phyloP scores from a whole-genome alignment of 2,329 filamentous ascomycete species.

The Diaporthe nobilis region DNA sequence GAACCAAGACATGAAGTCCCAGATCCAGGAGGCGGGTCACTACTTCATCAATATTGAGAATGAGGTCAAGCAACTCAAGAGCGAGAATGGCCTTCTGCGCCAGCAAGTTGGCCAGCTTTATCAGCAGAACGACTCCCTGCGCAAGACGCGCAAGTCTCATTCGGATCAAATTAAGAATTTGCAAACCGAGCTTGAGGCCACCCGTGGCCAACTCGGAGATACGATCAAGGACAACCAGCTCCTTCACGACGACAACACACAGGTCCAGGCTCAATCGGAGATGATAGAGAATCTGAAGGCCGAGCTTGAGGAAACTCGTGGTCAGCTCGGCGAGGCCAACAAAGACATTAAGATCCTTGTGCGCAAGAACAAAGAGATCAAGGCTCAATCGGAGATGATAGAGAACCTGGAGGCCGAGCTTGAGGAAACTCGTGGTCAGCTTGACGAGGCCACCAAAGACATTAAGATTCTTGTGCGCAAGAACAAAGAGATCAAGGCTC shows the following conservation, averaged over 20 bases:
- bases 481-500: slow-evolving; percentile 29
- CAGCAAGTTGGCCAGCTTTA: slow-evolving; percentile 50
- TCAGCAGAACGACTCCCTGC: slow-evolving; percentile 48
- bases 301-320: slow-evolving; percentile 36
- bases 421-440: slow-evolving; percentile 44
- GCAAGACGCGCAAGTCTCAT: slow-evolving; percentile 43
- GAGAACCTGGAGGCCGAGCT: too few relatives aligned
- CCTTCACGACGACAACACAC: slow-evolving; percentile 42
- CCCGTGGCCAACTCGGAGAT: slow-evolving; percentile 48
- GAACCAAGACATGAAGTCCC: slow-evolving; percentile 57
- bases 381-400: too few relatives aligned
- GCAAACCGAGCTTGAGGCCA: slow-evolving; percentile 43
- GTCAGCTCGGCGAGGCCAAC: slow-evolving; percentile 48
- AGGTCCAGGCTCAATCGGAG: too few relatives aligned
- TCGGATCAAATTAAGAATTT: slow-evolving; percentile 36
- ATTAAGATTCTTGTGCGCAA: slow-evolving; percentile 44
- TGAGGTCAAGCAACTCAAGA: slow-evolving; percentile 37
- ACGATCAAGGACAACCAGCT: slow-evolving; percentile 45
- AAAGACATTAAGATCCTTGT: slow-evolving; percentile 43
- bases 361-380: slow-evolving; percentile 41
- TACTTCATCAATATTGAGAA: slow-evolving; percentile 16
- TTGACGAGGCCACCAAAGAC: slow-evolving; percentile 47
- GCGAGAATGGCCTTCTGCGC: slow-evolving; percentile 51
- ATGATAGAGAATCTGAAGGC: too few relatives aligned
- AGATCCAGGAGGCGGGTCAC: slow-evolving; percentile 6